Percentiles rank a stretch among this genome's conserved stretches.
These are phyloP conservation scores for Coix lacrymajobi DNA, from an alignment of 176 grass and related monocot species.

Conservation along the genomic window DNA sequence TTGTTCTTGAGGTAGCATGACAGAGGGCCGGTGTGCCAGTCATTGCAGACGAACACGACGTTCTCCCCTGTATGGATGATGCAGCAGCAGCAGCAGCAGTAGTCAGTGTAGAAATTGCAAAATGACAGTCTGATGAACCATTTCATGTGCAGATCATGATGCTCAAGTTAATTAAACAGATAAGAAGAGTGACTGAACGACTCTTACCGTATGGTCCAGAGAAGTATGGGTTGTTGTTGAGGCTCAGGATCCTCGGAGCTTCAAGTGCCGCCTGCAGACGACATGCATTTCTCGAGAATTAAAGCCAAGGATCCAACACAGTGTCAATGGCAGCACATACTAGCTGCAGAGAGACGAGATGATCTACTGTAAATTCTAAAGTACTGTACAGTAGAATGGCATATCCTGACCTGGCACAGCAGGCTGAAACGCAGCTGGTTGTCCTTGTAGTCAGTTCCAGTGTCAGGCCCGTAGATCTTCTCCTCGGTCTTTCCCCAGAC, in stretches of 20 bases:
- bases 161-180: background rate
- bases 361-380: background rate
- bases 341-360: background rate
- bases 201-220: slow-evolving; percentile 72
- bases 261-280: slow-evolving; percentile 76
- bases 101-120: background rate
- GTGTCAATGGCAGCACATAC: background rate
- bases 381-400: background rate
- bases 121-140: background rate
- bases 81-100: background rate
- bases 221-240: slow-evolving; percentile 60
- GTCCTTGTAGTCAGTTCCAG: slow-evolving; percentile 70
- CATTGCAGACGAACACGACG: slow-evolving; percentile 84
- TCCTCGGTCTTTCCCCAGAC: slow-evolving; percentile 94
- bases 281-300: background rate
- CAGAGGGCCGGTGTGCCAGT: slow-evolving; percentile 86
- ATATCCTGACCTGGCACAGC: slow-evolving; percentile 57
- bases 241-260: slow-evolving; percentile 68
- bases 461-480: slow-evolving; percentile 86
- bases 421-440: slow-evolving; percentile 92
- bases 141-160: background rate
- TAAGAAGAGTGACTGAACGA: background rate
- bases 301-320: background rate
- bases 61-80: slow-evolving; percentile 51
- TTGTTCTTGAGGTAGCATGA: slow-evolving; percentile 79